Percentiles rank a stretch among this genome's conserved stretches.
These are phyloP conservation scores for Camellia japonica DNA, from an alignment of 148 eudicot genomes.

Conservation along the genomic window DNA sequence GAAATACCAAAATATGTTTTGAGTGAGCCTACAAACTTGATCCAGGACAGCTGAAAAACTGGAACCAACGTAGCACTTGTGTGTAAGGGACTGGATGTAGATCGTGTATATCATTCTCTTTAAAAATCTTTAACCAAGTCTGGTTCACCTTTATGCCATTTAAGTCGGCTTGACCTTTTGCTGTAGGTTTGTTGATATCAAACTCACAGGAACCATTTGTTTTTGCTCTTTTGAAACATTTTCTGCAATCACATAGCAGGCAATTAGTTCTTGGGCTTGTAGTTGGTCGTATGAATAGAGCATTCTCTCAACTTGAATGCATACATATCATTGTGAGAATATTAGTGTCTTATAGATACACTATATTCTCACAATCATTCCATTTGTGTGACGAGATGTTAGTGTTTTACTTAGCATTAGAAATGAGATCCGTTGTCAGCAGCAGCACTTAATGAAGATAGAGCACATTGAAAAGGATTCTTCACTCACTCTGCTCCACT, in stretches of 20 bases:
- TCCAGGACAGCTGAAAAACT: slow-evolving; percentile 27
- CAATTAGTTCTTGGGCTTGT: background rate
- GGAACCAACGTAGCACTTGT: background rate
- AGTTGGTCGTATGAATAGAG: background rate
- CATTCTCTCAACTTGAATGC: background rate
- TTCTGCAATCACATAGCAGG: background rate
- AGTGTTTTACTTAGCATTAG: too few species aligned
- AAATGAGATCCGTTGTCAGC: too few species aligned
- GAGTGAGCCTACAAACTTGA: slow-evolving; percentile 57
- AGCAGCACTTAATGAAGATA: too few species aligned
- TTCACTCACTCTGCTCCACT: too few species aligned
- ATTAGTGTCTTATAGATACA: too few species aligned
- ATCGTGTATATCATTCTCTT: slow-evolving; percentile 3
- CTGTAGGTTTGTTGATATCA: background rate
- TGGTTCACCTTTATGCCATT: background rate
- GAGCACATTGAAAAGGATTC: too few species aligned
- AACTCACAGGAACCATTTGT: background rate
- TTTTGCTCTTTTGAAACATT: background rate
- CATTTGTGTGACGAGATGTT: too few species aligned
- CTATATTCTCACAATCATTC: too few species aligned
- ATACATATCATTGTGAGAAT: too few species aligned
- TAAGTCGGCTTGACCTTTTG: background rate
- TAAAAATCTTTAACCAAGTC: background rate
- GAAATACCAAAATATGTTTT: slow-evolving; percentile 55
- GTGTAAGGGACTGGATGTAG: background rate